Conservation (phyloP, 176 grass and related monocot genomes). For the Eragrostis nindensis region DNA sequence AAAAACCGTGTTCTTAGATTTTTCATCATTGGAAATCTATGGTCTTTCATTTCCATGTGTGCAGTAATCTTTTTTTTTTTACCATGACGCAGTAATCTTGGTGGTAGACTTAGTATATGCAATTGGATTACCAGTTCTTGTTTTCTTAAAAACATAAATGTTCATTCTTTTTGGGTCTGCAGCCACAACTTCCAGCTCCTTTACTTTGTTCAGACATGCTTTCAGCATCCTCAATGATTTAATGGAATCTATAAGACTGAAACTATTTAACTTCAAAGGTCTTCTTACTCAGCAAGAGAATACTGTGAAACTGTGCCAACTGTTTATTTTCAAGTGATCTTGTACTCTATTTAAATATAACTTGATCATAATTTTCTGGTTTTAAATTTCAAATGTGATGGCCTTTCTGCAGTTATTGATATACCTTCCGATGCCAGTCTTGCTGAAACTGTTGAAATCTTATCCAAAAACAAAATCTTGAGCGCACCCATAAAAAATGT, state of each 20-base stretch:
- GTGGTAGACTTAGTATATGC: neutral
- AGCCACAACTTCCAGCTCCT: neutral
- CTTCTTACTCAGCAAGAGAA: neutral
- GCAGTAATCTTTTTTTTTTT: neutral
- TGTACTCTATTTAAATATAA: neutral
- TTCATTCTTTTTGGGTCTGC: neutral
- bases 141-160: neutral
- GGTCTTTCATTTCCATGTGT: neutral
- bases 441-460: slow-evolving; percentile 73
- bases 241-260: neutral
- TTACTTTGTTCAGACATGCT: neutral
- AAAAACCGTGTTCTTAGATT: neutral
- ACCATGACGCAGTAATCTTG: neutral
- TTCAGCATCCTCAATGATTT: neutral
- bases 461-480: slow-evolving; percentile 97
- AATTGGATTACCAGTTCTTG: neutral
- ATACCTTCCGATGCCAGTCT: slow-evolving; percentile 83
- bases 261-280: slow-evolving; percentile 5
- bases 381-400: neutral
- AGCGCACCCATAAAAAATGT: slow-evolving; percentile 87
- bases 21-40: neutral
- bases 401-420: slow-evolving; percentile 73
- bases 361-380: slow-evolving; percentile 8
- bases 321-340: neutral
- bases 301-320: neutral